These are phyloP conservation scores for Solanum pinnatisectum DNA, from an alignment of 257 asterid genomes.

Conservation along the genomic window DNA sequence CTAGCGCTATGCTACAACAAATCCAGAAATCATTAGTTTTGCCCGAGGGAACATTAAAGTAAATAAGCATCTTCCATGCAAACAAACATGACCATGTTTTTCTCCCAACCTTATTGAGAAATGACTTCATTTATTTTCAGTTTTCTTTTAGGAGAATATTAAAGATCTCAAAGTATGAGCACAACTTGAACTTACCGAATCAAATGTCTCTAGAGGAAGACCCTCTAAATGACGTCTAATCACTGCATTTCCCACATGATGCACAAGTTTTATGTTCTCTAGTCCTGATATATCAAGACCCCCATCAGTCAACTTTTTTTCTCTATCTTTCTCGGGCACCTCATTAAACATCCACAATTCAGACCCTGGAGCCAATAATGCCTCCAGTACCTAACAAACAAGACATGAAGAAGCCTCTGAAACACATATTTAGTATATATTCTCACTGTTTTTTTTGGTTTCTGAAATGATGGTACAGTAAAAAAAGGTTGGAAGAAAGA, in stretches of 20 bases:
- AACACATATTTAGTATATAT: not conserved
- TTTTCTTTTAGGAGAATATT: not conserved
- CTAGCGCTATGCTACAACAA: not conserved
- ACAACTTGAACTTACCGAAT: slow-evolving; percentile 67
- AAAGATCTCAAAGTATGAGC: slow-evolving; percentile 5
- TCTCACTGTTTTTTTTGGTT: not conserved
- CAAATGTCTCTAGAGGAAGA: slow-evolving; percentile 93
- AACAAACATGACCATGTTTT: not conserved
- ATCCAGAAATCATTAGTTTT: not conserved
- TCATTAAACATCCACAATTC: slow-evolving; percentile 97
- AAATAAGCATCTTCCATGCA: not conserved
- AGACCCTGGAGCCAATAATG: slow-evolving; percentile 78
- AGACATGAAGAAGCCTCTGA: not conserved
- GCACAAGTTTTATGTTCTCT: slow-evolving; percentile 74
- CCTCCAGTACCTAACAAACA: slow-evolving; percentile 68
- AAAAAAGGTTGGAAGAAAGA: not conserved
- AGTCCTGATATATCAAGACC: slow-evolving; percentile 82
- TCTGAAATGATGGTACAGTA: not conserved
- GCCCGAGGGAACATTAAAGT: not conserved
- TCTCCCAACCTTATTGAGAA: not conserved
- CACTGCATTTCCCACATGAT: slow-evolving; percentile 89
- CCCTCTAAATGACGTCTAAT: slow-evolving; percentile 85
- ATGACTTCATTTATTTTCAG: not conserved
- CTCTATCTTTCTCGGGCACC: slow-evolving; percentile 74
- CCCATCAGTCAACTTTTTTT: slow-evolving; percentile 75